Conservation (phyloP, 2,329 filamentous ascomycete species). For the Leptographium galeiforme region DNA sequence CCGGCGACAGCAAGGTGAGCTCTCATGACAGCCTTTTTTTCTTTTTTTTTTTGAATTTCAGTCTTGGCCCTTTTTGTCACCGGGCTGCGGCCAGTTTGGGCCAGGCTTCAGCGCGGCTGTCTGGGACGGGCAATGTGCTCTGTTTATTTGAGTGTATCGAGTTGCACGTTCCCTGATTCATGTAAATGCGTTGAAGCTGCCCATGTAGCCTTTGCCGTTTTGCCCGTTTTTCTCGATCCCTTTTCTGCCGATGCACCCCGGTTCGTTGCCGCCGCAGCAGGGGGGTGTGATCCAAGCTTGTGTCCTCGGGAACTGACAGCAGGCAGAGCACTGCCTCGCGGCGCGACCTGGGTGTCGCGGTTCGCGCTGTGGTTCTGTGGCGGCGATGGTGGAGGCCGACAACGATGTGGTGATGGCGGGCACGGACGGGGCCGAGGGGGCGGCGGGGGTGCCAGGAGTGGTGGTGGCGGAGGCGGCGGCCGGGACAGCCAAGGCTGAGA, state of each 20-base stretch:
- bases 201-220: no score
- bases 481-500: neutral
- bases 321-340: no score
- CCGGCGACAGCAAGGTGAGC: neutral
- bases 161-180: no score
- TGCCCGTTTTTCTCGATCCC: no score
- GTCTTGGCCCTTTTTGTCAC: neutral
- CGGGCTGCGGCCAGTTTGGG: neutral
- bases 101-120: no score
- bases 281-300: no score
- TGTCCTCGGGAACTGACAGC: no score
- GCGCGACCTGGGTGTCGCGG: neutral
- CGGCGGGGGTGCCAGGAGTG: neutral
- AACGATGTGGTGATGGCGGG: constrained; percentile 14
- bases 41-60: neutral
- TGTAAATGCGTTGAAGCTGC: no score
- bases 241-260: no score
- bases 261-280: no score
- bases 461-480: neutral
- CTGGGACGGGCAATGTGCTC: no score
- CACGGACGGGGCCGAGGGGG: neutral
- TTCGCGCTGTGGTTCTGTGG: neutral
- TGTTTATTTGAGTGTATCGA: no score
- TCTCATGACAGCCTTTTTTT: neutral
- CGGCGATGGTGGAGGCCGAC: constrained; percentile 6